Conservation (phyloP, 2,329 filamentous ascomycete genomes). For the Allantophomopsis cytisporea region DNA sequence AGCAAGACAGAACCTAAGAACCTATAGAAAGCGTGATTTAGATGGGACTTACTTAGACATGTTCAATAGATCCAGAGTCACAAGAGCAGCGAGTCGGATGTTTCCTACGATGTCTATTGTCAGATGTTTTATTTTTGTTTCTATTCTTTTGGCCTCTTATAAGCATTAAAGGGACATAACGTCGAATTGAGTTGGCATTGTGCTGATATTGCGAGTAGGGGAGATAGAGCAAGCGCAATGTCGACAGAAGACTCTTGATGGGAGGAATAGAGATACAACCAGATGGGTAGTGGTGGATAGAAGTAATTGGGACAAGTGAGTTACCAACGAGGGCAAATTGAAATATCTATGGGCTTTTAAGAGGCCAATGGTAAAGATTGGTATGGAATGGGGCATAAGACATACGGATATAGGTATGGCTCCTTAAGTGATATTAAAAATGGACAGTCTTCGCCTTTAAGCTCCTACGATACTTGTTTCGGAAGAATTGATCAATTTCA, state of each 20-base stretch:
- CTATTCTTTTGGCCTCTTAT: too few species aligned
- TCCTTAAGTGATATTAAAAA: too few species aligned
- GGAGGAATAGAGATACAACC: slow-evolving; percentile 33
- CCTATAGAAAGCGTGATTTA: background rate
- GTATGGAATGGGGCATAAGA: background rate
- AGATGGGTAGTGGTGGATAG: slow-evolving; percentile 20
- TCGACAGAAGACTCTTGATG: slow-evolving; percentile 44
- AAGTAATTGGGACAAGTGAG: slow-evolving; percentile 10
- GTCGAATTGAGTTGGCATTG: slow-evolving; percentile 44
- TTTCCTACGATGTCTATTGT: background rate
- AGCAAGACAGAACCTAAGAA: background rate
- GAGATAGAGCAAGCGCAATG: slow-evolving; percentile 32
- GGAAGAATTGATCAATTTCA: too few species aligned
- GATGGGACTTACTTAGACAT: background rate
- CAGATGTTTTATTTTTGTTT: too few species aligned
- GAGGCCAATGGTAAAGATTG: background rate
- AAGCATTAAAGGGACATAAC: slow-evolving; percentile 31
- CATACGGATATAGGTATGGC: too few species aligned
- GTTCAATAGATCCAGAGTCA: too few species aligned
- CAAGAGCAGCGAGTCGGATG: slow-evolving; percentile 1
- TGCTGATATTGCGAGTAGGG: slow-evolving; percentile 28
- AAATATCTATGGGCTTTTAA: slow-evolving; percentile 16
- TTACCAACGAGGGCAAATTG: slow-evolving; percentile 16
- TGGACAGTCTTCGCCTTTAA: too few species aligned
- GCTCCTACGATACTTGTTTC: too few species aligned